A percentile compares a stretch with the other conserved stretches of the same genome.
Evolutionary conservation across 2,329 filamentous ascomycete species (phyloP).

Genomic region (Myrmaecium sp.): DNA sequence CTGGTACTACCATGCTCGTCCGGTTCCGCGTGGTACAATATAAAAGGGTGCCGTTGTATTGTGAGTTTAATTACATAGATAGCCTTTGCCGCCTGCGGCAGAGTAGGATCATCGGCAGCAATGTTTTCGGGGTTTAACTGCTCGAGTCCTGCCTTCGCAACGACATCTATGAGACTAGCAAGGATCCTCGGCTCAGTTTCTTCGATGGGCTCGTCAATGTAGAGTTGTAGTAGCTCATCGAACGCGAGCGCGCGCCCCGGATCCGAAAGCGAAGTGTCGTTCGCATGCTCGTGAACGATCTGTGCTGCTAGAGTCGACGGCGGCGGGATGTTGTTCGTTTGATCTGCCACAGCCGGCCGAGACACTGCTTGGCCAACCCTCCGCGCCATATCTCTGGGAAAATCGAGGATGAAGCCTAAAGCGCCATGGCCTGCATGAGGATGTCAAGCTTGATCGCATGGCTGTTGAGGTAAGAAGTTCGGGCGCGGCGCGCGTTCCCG

Average conservation of each 20-base stretch:
- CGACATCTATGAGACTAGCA: conserved; percentile 71
- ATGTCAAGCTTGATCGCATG: not conserved
- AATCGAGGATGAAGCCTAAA: not conserved
- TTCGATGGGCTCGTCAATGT: conserved; percentile 30
- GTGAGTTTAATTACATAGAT: conserved; percentile 62
- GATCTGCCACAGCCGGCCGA: too few relatives aligned
- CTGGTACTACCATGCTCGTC: conserved; percentile 13
- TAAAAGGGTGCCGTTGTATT: conserved; percentile 59
- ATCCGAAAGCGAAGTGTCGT: conserved; percentile 42
- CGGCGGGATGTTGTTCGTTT: conserved; percentile 12
- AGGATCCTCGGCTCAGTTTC: conserved; percentile 60
- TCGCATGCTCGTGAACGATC: conserved; percentile 64
- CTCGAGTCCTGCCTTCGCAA: conserved; percentile 63
- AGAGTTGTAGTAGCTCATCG: conserved; percentile 53
- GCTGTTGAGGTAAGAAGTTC: not conserved
- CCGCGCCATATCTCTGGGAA: too few relatives aligned
- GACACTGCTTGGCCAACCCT: too few relatives aligned
- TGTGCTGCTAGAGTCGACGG: conserved; percentile 79
- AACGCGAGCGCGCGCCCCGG: conserved; percentile 57
- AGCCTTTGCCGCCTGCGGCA: conserved; percentile 50
- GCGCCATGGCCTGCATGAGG: not conserved
- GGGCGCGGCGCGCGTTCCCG: too few relatives aligned
- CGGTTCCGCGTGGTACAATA: conserved; percentile 24
- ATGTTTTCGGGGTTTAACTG: conserved; percentile 50
- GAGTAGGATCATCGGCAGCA: conserved; percentile 42